These are phyloP conservation scores for Heritiera fomes DNA, from an alignment of 345 rosid genomes.

Conservation along the genomic window DNA sequence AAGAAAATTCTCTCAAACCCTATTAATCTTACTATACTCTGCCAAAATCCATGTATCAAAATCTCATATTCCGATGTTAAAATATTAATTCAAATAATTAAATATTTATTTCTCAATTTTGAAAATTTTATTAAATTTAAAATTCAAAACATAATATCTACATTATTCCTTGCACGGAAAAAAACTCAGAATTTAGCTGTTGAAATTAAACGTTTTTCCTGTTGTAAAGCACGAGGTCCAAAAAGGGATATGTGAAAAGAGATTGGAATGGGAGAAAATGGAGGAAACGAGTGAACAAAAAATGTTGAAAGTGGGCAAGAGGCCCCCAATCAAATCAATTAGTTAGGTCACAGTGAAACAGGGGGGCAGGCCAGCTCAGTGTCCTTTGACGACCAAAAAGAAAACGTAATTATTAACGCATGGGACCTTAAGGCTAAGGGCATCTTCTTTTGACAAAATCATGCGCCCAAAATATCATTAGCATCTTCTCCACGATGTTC, in stretches of 20 bases:
- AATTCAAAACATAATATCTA: too few relatives aligned
- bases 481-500: neutral
- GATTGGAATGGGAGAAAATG: neutral
- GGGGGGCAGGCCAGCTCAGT: constrained; percentile 7
- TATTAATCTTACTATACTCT: too few relatives aligned
- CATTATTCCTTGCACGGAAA: too few relatives aligned
- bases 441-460: constrained; percentile 19
- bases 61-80: too few relatives aligned
- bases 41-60: too few relatives aligned
- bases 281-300: neutral
- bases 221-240: too few relatives aligned
- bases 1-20: too few relatives aligned
- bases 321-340: neutral
- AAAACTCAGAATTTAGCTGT: too few relatives aligned
- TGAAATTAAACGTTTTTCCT: neutral
- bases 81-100: too few relatives aligned
- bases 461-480: constrained; percentile 13
- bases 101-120: too few relatives aligned
- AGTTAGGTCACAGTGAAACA: neutral
- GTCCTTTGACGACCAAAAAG: constrained; percentile 18
- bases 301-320: neutral
- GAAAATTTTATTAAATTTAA: too few relatives aligned
- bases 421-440: constrained; percentile 2
- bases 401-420: constrained; percentile 14
- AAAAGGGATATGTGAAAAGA: neutral